Conservation (phyloP, 495 filamentous ascomycete species). For the Daldinia decipiens region DNA sequence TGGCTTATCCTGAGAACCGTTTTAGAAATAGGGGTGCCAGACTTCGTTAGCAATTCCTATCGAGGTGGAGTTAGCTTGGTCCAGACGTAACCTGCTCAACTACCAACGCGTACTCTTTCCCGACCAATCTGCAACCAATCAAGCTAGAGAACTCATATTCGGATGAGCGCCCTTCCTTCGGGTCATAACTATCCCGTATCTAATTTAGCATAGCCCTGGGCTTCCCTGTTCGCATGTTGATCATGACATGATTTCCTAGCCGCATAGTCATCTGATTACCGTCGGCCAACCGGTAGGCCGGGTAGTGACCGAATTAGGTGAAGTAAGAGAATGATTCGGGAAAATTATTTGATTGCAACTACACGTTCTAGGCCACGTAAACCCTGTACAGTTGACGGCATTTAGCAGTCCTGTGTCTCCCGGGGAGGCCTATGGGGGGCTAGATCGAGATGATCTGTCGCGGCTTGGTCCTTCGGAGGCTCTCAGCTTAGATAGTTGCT, state of each 20-base stretch:
- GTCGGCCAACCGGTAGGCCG: constrained; percentile 28
- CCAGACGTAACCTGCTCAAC: constrained; percentile 1
- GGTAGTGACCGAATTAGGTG: constrained; percentile 40
- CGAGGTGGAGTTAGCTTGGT: constrained; percentile 7
- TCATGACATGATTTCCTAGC: constrained; percentile 40
- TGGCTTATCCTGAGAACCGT: not conserved
- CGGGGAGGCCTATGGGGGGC: constrained; percentile 30
- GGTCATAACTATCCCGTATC: constrained; percentile 32
- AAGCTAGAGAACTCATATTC: constrained; percentile 11
- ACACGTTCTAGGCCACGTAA: constrained; percentile 44
- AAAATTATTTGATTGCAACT: constrained; percentile 28
- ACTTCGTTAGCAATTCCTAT: constrained; percentile 3
- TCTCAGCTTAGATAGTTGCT: constrained; percentile 28
- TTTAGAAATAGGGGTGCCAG: not conserved
- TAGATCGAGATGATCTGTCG: constrained; percentile 39
- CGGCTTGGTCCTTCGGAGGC: constrained; percentile 20
- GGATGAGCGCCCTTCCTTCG: constrained; percentile 20
- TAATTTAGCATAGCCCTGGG: constrained; percentile 32
- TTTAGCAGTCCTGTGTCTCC: constrained; percentile 42
- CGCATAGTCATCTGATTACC: constrained; percentile 32
- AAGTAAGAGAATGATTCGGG: constrained; percentile 35
- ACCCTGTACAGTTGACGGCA: constrained; percentile 44
- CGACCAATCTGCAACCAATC: constrained; percentile 10
- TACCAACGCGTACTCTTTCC: constrained; percentile 2
- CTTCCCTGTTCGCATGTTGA: constrained; percentile 36